Conservation (phyloP, 164 flowering plant genomes). For the Liriodendron chinense region DNA sequence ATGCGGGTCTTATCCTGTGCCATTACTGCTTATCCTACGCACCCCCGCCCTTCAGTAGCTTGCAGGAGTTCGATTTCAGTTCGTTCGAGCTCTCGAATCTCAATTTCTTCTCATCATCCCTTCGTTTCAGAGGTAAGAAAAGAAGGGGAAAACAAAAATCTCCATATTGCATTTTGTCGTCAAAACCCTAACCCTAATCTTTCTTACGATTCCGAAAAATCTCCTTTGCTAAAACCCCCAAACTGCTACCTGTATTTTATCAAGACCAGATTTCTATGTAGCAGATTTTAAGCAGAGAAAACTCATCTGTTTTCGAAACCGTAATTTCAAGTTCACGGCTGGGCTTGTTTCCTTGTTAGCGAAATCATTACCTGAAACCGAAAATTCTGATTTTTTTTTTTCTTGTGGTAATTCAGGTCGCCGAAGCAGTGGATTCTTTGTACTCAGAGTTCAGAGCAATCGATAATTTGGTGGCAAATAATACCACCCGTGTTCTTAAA, state of each 20-base stretch:
- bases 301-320: too few relatives aligned
- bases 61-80: slow-evolving; percentile 11
- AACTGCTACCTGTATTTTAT: too few relatives aligned
- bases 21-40: slow-evolving; percentile 33
- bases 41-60: slow-evolving; percentile 3
- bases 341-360: too few relatives aligned
- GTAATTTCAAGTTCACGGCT: too few relatives aligned
- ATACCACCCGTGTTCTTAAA: slow-evolving; percentile 68
- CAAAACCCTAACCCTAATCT: not conserved
- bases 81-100: slow-evolving; percentile 24
- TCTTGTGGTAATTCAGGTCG: slow-evolving; percentile 45
- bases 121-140: slow-evolving; percentile 57
- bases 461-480: slow-evolving; percentile 75
- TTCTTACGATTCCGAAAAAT: not conserved
- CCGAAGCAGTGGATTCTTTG: slow-evolving; percentile 64
- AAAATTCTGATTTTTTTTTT: not conserved
- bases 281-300: too few relatives aligned
- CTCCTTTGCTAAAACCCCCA: too few relatives aligned
- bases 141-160: too few relatives aligned
- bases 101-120: slow-evolving; percentile 26
- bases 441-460: slow-evolving; percentile 67
- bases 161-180: not conserved
- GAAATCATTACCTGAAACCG: too few relatives aligned
- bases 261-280: too few relatives aligned
- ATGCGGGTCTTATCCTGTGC: slow-evolving; percentile 33